Percentiles rank a stretch among this genome's conserved stretches.
These are phyloP conservation scores for Naganishia antarctica DNA, from an alignment of 768 basidiomycete species.

Conservation along the genomic window DNA sequence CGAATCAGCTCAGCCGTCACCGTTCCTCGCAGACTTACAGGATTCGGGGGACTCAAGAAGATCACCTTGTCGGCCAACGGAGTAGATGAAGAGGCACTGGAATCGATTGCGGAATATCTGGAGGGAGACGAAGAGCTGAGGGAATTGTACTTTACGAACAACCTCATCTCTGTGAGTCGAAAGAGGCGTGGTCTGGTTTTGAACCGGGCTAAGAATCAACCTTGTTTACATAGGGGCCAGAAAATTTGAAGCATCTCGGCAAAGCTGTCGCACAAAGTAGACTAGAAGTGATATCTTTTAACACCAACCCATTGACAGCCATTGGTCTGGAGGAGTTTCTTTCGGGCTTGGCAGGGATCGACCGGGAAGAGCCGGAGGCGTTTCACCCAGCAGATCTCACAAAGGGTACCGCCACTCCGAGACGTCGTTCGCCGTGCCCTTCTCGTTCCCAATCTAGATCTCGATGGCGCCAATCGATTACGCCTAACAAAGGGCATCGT, in stretches of 20 bases:
- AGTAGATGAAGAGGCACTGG: conserved; percentile 1
- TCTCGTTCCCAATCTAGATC: conserved; percentile 13
- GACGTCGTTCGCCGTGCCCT: not conserved
- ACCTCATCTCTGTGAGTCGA: conserved; percentile 20
- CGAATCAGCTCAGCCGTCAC: not conserved
- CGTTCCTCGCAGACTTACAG: not conserved
- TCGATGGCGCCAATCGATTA: not conserved
- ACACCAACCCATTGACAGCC: conserved; percentile 12
- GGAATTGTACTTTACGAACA: conserved; percentile 21
- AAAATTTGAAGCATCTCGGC: conserved; percentile 1
- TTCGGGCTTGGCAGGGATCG: conserved; percentile 13
- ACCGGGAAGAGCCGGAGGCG: not conserved
- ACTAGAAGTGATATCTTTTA: conserved; percentile 12
- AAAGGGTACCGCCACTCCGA: too few species aligned
- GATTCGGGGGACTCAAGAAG: conserved; percentile 13
- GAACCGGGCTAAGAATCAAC: not conserved
- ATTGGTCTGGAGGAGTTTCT: conserved; percentile 13
- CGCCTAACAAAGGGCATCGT: not conserved
- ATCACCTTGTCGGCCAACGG: conserved; percentile 20
- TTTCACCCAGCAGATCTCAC: not conserved
- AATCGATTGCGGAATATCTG: conserved; percentile 21
- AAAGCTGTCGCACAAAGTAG: not conserved
- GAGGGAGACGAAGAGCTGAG: conserved; percentile 1
- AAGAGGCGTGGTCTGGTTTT: too few species aligned
- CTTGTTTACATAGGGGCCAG: conserved; percentile 6